Evolutionary conservation across 116 monocot species (phyloP).

Genomic region (Papilionanthe hybrid): DNA sequence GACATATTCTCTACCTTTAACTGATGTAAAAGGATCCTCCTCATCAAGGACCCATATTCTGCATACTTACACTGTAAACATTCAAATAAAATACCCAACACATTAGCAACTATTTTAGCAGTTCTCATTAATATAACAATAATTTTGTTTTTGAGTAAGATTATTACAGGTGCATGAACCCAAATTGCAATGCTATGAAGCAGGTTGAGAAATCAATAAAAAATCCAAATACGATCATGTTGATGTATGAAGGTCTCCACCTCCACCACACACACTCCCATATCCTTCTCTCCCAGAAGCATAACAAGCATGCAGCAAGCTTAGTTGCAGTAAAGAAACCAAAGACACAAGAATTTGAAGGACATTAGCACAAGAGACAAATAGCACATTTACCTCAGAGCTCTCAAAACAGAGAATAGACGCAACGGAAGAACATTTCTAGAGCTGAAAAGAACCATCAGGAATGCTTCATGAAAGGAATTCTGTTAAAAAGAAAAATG

Average conservation of each 20-base stretch:
- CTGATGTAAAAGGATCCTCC: slow-evolving; percentile 61
- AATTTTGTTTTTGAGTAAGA: slow-evolving; percentile 34
- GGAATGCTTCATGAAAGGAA: not conserved
- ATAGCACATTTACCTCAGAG: not conserved
- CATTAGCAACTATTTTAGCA: not conserved
- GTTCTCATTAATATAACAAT: not conserved
- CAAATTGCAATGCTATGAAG: slow-evolving; percentile 82
- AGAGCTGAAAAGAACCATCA: not conserved
- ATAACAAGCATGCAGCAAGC: not conserved
- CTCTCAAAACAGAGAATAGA: not conserved
- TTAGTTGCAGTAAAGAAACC: slow-evolving; percentile 15
- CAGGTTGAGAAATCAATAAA: slow-evolving; percentile 73
- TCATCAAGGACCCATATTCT: slow-evolving; percentile 85
- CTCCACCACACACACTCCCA: slow-evolving; percentile 77
- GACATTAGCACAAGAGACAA: not conserved
- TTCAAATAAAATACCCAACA: too few relatives aligned
- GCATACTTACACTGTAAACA: too few relatives aligned
- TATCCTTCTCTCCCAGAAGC: slow-evolving; percentile 34
- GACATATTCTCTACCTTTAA: slow-evolving; percentile 87
- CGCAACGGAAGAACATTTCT: not conserved
- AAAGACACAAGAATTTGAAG: slow-evolving; percentile 4
- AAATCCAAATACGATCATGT: slow-evolving; percentile 52
- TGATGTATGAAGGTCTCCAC: slow-evolving; percentile 88
- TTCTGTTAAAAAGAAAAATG: not conserved
- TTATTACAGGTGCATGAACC: slow-evolving; percentile 90